Conservation (phyloP, 139 green algal genomes). For the Penium margaritaceum region DNA sequence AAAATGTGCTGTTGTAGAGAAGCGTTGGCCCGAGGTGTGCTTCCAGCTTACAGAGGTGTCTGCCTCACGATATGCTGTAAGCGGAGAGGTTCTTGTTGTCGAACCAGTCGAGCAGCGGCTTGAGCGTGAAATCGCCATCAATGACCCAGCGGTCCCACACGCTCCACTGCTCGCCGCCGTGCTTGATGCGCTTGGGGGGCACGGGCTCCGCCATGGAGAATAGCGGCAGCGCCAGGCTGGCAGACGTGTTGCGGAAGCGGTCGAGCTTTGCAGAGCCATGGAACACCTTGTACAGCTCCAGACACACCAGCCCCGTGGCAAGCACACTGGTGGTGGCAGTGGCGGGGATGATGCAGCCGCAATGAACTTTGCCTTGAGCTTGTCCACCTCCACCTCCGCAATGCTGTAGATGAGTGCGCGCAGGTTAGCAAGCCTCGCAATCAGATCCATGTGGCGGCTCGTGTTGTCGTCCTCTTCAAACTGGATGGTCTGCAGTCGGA, state of each 20-base stretch:
- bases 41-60: no score
- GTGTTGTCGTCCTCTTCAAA: conserved; percentile 90
- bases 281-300: conserved; percentile 92
- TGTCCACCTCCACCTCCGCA: conserved; percentile 71
- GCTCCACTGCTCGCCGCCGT: conserved; percentile 71
- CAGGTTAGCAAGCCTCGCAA: conserved; percentile 92
- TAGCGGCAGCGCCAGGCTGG: conserved; percentile 92
- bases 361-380: conserved; percentile 92
- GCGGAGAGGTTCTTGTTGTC: conserved; percentile 61
- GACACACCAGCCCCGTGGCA: conserved; percentile 84
- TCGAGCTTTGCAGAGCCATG: conserved; percentile 65
- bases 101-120: conserved; percentile 89
- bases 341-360: conserved; percentile 90
- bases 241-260: conserved; percentile 92
- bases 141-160: conserved; percentile 94
- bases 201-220: conserved; percentile 92
- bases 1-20: conserved; percentile 96
- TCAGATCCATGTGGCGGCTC: conserved; percentile 70
- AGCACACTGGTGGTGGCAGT: conserved; percentile 91
- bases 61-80: no score
- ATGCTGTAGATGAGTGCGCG: conserved; percentile 84
- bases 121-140: conserved; percentile 86
- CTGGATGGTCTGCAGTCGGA: conserved; percentile 60
- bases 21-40: conserved; percentile 76
- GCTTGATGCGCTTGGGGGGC: conserved; percentile 63